Percentiles rank a stretch among this genome's conserved stretches.
phyloP scores from a whole-genome alignment of 2,329 filamentous ascomycete genomes.

The Neurospora crassa region DNA sequence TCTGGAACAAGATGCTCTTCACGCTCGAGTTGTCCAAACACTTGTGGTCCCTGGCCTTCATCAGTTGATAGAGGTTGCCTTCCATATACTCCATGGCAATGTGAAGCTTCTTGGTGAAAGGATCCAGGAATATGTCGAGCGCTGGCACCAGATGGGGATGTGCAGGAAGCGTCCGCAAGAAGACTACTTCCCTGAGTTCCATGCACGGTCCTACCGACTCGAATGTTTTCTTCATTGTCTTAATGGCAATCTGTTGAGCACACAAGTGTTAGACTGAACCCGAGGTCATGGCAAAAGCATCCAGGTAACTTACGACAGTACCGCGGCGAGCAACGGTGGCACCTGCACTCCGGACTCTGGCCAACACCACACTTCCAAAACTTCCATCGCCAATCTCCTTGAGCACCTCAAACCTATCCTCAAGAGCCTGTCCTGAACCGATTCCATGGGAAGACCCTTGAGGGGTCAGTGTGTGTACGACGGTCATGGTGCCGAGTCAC shows the following conservation, averaged over 20 bases:
- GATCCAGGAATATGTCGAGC: conserved; percentile 95
- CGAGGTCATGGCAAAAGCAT: background rate
- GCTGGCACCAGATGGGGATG: conserved; percentile 94
- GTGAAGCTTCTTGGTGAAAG: conserved; percentile 90
- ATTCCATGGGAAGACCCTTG: conserved; percentile 49
- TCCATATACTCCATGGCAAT: conserved; percentile 99
- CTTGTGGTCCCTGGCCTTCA: conserved; percentile 98
- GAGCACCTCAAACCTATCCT: conserved; percentile 92
- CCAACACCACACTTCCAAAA: conserved; percentile 91
- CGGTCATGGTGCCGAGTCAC: conserved; percentile 52
- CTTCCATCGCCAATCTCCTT: conserved; percentile 99
- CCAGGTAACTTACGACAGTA: conserved; percentile 65
- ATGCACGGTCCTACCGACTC: conserved; percentile 84
- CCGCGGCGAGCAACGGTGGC: conserved; percentile 80
- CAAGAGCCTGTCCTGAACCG: conserved; percentile 50
- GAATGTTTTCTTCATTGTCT: conserved; percentile 99
- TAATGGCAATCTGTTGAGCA: conserved; percentile 74
- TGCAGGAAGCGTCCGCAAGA: conserved; percentile 76
- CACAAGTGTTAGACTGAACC: conserved; percentile 7
- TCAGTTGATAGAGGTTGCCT: conserved; percentile 94
- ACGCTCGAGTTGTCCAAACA: conserved; percentile 81
- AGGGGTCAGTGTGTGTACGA: conserved; percentile 63
- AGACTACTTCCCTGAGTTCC: conserved; percentile 94
- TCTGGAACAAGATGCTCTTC: conserved; percentile 97
- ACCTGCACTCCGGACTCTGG: conserved; percentile 83